phyloP scores from a whole-genome alignment of 2,329 filamentous ascomycete species.

The Fusarium veterinarium region DNA sequence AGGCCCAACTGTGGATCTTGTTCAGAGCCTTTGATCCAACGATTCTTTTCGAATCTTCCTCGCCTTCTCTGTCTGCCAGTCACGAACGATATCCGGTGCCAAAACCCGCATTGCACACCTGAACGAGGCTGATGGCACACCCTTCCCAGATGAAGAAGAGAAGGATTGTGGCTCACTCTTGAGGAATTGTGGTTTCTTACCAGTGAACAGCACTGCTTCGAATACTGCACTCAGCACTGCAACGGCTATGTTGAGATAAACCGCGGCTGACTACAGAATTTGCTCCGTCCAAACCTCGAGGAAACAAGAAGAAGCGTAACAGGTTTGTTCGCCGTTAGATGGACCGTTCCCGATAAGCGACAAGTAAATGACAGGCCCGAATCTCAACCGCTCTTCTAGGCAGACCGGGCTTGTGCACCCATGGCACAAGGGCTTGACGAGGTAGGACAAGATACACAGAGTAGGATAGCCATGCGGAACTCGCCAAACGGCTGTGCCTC shows the following conservation, averaged over 20 bases:
- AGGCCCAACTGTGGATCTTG: slow-evolving; percentile 52
- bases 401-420: slow-evolving; percentile 20
- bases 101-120: slow-evolving; percentile 24
- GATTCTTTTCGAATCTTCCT: slow-evolving; percentile 34
- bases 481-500: slow-evolving; percentile 13
- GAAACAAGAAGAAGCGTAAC: slow-evolving; percentile 31
- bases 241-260: background rate
- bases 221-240: background rate
- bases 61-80: slow-evolving; percentile 34
- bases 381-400: slow-evolving; percentile 1
- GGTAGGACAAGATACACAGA: slow-evolving; percentile 28
- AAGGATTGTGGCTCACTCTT: slow-evolving; percentile 5
- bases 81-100: slow-evolving; percentile 25
- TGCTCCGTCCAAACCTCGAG: slow-evolving; percentile 14
- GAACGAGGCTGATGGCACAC: slow-evolving; percentile 26
- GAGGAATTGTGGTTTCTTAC: background rate
- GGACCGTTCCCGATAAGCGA: slow-evolving; percentile 10
- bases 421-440: slow-evolving; percentile 25
- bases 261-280: background rate
- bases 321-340: slow-evolving; percentile 22
- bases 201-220: background rate
- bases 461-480: slow-evolving; percentile 16
- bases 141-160: slow-evolving; percentile 3
- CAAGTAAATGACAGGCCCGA: slow-evolving; percentile 22
- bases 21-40: slow-evolving; percentile 38